Conservation (phyloP, 169 alveolate genomes). For the Theileria annulata region DNA sequence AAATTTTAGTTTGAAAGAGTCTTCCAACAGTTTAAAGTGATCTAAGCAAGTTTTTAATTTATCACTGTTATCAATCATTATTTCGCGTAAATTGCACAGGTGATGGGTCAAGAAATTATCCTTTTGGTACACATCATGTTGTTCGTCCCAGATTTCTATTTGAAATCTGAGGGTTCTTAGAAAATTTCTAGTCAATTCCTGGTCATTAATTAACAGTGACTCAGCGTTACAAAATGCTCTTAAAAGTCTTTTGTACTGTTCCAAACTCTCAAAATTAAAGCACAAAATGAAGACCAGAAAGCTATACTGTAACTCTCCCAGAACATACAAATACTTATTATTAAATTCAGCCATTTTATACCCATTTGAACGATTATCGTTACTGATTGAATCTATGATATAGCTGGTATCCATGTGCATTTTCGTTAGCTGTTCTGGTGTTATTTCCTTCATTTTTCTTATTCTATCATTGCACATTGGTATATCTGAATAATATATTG, state of each 20-base stretch:
- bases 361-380: not conserved
- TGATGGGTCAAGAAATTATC: slow-evolving; percentile 53
- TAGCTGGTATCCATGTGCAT: slow-evolving; percentile 58
- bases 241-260: slow-evolving; percentile 46
- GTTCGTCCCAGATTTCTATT: slow-evolving; percentile 48
- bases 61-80: slow-evolving; percentile 37
- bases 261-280: slow-evolving; percentile 43
- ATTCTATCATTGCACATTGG: slow-evolving; percentile 21
- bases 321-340: slow-evolving; percentile 18
- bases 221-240: slow-evolving; percentile 58
- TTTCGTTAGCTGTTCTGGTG: slow-evolving; percentile 32
- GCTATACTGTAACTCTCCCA: slow-evolving; percentile 59
- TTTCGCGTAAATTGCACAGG: slow-evolving; percentile 35
- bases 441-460: not conserved
- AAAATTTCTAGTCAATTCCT: not conserved
- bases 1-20: slow-evolving; percentile 49
- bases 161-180: slow-evolving; percentile 35
- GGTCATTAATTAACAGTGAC: slow-evolving; percentile 13
- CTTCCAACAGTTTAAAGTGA: slow-evolving; percentile 13
- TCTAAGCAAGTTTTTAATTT: not conserved
- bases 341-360: not conserved
- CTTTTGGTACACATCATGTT: slow-evolving; percentile 49
- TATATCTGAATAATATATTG: slow-evolving; percentile 57
- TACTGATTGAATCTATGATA: slow-evolving; percentile 34
- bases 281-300: slow-evolving; percentile 47